Evolutionary conservation across 495 filamentous ascomycete species (phyloP).

Genomic region (Platismatia glauca): DNA sequence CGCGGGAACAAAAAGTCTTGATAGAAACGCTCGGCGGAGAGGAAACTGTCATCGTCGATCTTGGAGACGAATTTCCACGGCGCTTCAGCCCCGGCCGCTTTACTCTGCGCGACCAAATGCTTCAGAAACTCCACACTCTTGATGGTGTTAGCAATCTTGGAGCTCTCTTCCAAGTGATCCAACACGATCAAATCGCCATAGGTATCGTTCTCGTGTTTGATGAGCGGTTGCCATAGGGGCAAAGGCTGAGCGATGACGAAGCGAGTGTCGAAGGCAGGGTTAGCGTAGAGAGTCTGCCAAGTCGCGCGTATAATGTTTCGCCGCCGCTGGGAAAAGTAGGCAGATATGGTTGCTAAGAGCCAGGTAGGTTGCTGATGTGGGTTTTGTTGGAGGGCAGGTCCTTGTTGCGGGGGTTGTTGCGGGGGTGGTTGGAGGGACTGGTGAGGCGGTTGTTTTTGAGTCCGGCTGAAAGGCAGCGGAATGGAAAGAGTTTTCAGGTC

Average conservation of each 20-base stretch:
- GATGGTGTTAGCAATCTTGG: constrained; percentile 3
- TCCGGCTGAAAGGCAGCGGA: background rate
- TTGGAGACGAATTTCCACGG: constrained; percentile 11
- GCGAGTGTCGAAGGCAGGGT: background rate
- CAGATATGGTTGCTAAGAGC: constrained; percentile 11
- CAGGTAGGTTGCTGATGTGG: constrained; percentile 6
- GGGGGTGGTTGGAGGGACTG: background rate
- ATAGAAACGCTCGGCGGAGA: constrained; percentile 4
- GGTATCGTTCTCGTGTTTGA: constrained; percentile 15
- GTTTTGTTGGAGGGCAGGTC: background rate
- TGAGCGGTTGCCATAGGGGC: constrained; percentile 8
- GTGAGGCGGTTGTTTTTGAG: background rate
- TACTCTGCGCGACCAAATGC: background rate
- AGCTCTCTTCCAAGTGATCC: constrained; percentile 1
- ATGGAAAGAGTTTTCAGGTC: background rate
- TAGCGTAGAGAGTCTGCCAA: constrained; percentile 8
- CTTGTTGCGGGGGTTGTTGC: background rate
- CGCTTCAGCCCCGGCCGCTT: background rate
- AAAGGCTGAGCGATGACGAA: constrained; percentile 9
- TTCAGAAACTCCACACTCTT: constrained; percentile 10
- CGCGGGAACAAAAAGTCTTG: constrained; percentile 7
- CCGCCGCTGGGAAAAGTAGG: constrained; percentile 1
- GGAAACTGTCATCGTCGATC: constrained; percentile 14
- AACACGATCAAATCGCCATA: constrained; percentile 14
- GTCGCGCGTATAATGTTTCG: constrained; percentile 17